Percentiles rank a stretch among this genome's conserved stretches.
phyloP scores from a whole-genome alignment of 805 yeast species.

The Candida schatavii region DNA sequence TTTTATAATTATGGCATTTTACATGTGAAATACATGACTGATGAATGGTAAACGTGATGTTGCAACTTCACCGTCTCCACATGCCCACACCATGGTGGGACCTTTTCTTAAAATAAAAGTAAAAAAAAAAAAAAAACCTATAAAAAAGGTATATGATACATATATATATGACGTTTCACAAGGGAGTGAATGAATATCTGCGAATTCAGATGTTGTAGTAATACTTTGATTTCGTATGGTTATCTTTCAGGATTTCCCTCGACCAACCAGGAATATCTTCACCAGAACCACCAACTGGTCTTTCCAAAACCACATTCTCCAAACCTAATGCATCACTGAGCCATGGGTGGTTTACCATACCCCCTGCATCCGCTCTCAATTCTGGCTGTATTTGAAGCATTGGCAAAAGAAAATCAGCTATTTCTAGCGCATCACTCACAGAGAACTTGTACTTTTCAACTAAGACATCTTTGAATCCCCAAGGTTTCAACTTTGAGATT shows the following conservation, averaged over 20 bases:
- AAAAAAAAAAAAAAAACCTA: no score
- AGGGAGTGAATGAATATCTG: no score
- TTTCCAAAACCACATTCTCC: constrained; percentile 65
- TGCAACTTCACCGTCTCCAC: no score
- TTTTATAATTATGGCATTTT: no score
- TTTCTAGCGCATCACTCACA: constrained; percentile 63
- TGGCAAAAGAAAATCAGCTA: constrained; percentile 76
- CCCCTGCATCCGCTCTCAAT: constrained; percentile 91
- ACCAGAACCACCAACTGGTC: constrained; percentile 78
- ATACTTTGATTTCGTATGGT: not conserved
- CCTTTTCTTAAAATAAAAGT: no score
- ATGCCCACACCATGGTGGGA: no score
- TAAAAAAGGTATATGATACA: not conserved
- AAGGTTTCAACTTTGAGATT: constrained; percentile 78
- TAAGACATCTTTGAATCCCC: constrained; percentile 83
- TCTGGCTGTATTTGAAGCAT: constrained; percentile 82
- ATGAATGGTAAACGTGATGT: no score
- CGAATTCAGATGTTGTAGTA: not conserved
- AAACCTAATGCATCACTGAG: constrained; percentile 71
- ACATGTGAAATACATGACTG: no score
- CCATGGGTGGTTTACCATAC: constrained; percentile 89
- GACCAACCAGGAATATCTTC: constrained; percentile 92
- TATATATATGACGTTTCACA: no score
- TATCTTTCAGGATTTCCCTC: constrained; percentile 44
- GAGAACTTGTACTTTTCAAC: constrained; percentile 80